Percentiles rank a stretch among this genome's conserved stretches.
These are phyloP conservation scores for Trifolium subterraneum DNA, from an alignment of 306 rosid species.

Conservation along the genomic window DNA sequence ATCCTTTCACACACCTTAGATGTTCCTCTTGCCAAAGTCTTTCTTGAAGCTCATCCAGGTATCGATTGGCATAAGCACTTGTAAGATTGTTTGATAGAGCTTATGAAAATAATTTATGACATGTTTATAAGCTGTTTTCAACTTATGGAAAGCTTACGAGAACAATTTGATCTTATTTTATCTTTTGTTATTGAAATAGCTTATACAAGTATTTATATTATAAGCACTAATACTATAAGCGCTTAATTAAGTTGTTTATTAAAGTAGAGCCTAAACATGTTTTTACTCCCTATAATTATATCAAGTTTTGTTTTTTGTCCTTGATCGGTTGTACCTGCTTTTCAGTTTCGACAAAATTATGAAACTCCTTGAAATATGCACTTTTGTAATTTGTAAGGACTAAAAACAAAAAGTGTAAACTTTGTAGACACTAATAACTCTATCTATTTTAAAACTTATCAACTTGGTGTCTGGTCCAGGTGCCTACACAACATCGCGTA, in stretches of 20 bases:
- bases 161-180: not conserved
- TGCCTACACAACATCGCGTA: constrained; percentile 94
- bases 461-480: constrained; percentile 51
- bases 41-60: constrained; percentile 84
- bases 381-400: not conserved
- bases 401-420: not conserved
- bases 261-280: not conserved
- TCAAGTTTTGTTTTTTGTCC: not conserved
- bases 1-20: constrained; percentile 51
- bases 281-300: not conserved
- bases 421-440: not conserved
- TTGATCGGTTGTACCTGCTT: not conserved
- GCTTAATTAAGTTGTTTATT: not conserved
- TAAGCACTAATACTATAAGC: not conserved
- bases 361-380: not conserved
- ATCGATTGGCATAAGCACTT: not conserved
- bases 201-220: not conserved
- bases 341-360: not conserved
- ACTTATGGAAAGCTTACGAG: not conserved
- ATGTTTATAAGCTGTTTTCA: not conserved
- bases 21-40: constrained; percentile 57
- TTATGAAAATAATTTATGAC: not conserved
- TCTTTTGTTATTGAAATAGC: too few species aligned
- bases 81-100: not conserved
- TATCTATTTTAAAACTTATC: not conserved